These are phyloP conservation scores for Suhomyces coccinellae DNA, from an alignment of 1,139 yeast genomes.

Conservation along the genomic window DNA sequence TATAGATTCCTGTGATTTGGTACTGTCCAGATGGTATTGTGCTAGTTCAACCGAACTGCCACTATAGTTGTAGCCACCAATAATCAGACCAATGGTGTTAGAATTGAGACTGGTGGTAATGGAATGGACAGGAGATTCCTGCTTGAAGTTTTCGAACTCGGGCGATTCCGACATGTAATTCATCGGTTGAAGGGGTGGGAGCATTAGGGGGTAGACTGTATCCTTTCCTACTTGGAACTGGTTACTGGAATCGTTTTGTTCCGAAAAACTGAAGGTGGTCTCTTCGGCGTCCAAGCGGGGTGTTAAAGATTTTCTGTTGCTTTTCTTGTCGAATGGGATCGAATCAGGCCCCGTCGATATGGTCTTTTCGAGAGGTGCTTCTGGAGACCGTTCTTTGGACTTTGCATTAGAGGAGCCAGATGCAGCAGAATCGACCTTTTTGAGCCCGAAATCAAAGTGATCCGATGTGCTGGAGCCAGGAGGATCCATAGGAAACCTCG, in stretches of 20 bases:
- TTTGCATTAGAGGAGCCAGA: neutral
- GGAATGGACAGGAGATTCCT: slow-evolving; percentile 7
- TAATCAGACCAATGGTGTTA: slow-evolving; percentile 31
- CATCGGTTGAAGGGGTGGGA: slow-evolving; percentile 10
- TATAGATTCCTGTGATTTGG: slow-evolving; percentile 3
- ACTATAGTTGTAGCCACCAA: slow-evolving; percentile 33
- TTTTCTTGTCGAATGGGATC: neutral
- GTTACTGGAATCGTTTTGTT: slow-evolving; percentile 29
- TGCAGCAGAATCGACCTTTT: neutral
- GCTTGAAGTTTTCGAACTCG: slow-evolving; percentile 9
- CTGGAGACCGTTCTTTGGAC: neutral
- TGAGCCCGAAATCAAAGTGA: slow-evolving; percentile 3
- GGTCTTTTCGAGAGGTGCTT: neutral
- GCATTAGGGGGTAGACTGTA: neutral
- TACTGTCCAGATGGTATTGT: slow-evolving; percentile 7
- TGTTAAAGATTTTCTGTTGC: neutral
- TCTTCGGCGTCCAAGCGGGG: slow-evolving; percentile 3
- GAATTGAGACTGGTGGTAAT: slow-evolving; percentile 17
- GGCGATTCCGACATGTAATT: slow-evolving; percentile 17
- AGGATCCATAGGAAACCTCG: neutral
- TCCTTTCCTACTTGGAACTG: slow-evolving; percentile 18
- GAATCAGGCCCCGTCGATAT: neutral
- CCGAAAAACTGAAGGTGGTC: slow-evolving; percentile 26
- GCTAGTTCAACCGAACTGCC: slow-evolving; percentile 24
- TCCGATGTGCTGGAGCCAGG: slow-evolving; percentile 3